Evolutionary conservation across 2,329 filamentous ascomycete genomes (phyloP).

Genomic region (Aspergillus calidoustus): DNA sequence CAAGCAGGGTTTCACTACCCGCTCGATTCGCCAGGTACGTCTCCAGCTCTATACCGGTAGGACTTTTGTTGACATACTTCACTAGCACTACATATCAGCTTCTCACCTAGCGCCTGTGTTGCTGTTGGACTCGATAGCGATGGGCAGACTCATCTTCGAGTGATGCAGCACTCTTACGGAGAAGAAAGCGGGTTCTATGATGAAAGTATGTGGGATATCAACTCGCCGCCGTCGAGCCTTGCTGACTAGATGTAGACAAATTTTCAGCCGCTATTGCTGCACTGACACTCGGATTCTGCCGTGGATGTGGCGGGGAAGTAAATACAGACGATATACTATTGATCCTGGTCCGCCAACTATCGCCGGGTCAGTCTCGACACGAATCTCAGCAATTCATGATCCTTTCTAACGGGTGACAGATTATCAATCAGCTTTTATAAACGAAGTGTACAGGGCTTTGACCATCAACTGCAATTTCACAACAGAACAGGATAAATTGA

Average conservation of each 20-base stretch:
- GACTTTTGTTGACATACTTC: conserved; percentile 17
- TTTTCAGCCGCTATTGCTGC: conserved; percentile 62
- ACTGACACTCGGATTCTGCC: conserved; percentile 59
- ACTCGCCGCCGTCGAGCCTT: neutral
- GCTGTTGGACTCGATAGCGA: conserved; percentile 45
- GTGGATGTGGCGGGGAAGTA: conserved; percentile 51
- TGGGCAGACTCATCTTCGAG: conserved; percentile 43
- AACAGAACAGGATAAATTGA: conserved; percentile 74
- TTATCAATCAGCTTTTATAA: conserved; percentile 66
- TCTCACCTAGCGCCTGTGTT: conserved; percentile 52
- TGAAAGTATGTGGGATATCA: conserved; percentile 37
- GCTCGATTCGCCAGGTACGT: conserved; percentile 65
- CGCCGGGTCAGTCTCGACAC: conserved; percentile 41
- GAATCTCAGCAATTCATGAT: conserved; percentile 20
- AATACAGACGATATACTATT: conserved; percentile 75
- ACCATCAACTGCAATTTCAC: conserved; percentile 81
- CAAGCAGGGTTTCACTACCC: conserved; percentile 79
- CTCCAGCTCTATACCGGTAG: neutral
- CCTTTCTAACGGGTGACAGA: conserved; percentile 45
- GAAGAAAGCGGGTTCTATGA: conserved; percentile 41
- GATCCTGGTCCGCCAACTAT: conserved; percentile 59
- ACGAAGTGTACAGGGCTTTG: conserved; percentile 70
- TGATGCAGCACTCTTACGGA: conserved; percentile 48
- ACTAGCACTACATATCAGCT: conserved; percentile 42
- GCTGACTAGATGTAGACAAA: conserved; percentile 34